Conservation (phyloP, 2,329 filamentous ascomycete genomes). For the Botrytis galanthina region DNA sequence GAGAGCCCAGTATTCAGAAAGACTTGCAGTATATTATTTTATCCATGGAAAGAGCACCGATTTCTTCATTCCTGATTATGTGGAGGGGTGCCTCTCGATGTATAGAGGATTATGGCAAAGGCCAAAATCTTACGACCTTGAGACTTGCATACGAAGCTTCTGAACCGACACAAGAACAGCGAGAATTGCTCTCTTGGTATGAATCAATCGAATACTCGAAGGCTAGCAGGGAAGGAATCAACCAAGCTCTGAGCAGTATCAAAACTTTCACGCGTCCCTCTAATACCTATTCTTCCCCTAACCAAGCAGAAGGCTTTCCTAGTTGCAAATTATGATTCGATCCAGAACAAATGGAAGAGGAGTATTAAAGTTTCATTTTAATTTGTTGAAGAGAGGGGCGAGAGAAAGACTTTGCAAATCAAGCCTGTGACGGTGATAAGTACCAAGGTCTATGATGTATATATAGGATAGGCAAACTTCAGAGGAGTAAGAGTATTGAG, state of each 20-base stretch:
- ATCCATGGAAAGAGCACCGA: not conserved
- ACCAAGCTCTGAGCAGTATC: not conserved
- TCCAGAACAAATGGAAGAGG: not conserved
- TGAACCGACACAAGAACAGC: not conserved
- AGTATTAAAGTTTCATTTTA: too few species aligned
- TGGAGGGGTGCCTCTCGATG: not conserved
- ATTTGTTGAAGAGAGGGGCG: not conserved
- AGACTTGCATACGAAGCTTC: not conserved
- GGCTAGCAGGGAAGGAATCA: not conserved
- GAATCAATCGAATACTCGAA: not conserved
- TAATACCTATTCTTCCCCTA: not conserved
- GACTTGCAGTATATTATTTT: not conserved
- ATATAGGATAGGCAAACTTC: too few species aligned
- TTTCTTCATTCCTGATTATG: not conserved
- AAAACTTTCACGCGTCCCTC: not conserved
- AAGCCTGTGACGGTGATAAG: too few species aligned
- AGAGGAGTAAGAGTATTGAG: not conserved
- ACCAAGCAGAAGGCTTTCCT: not conserved
- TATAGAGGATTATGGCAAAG: not conserved
- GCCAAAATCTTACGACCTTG: not conserved
- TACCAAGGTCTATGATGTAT: not conserved
- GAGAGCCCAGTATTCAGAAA: not conserved
- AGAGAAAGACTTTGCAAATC: not conserved
- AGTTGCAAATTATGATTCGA: not conserved
- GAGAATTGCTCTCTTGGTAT: not conserved